These are phyloP conservation scores for Thelonectria discophora DNA, from an alignment of 2,329 filamentous ascomycete species.

Conservation along the genomic window DNA sequence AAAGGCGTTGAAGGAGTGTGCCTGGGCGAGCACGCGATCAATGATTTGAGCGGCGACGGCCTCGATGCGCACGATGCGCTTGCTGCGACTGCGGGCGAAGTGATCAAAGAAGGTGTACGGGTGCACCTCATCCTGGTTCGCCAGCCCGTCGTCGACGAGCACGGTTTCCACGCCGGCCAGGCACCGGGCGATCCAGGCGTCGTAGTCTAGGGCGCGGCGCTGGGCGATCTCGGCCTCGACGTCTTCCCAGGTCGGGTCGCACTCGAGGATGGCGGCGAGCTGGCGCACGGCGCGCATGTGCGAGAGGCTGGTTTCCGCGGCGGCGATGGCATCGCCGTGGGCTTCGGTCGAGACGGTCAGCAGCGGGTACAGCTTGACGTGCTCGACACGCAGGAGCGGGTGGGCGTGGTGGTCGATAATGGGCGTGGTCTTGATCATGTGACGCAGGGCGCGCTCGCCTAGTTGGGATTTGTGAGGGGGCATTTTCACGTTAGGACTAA, in stretches of 20 bases:
- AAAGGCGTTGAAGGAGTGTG: constrained; percentile 42
- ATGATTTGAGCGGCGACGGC: constrained; percentile 72
- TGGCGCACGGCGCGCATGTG: constrained; percentile 76
- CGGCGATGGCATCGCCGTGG: constrained; percentile 70
- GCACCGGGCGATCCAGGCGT: constrained; percentile 70
- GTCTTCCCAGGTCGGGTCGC: constrained; percentile 68
- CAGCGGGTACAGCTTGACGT: constrained; percentile 62
- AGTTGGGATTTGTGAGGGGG: constrained; percentile 16
- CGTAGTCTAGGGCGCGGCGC: constrained; percentile 55
- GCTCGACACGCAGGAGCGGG: constrained; percentile 69
- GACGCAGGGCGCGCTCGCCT: constrained; percentile 39
- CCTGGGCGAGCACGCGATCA: constrained; percentile 53
- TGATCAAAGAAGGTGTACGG: constrained; percentile 73
- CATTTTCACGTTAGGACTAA: constrained; percentile 28
- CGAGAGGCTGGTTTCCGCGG: constrained; percentile 69
- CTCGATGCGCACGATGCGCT: constrained; percentile 82
- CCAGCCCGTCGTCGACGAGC: constrained; percentile 81
- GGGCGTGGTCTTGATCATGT: constrained; percentile 62
- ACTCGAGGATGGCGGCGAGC: constrained; percentile 71
- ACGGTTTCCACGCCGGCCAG: constrained; percentile 77
- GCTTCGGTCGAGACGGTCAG: constrained; percentile 77
- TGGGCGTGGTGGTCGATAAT: constrained; percentile 80
- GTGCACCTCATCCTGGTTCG: constrained; percentile 60
- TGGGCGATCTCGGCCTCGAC: constrained; percentile 55
- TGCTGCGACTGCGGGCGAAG: constrained; percentile 70